Evolutionary conservation across 176 grass and related monocot species (phyloP).

Genomic region (Zea mays): DNA sequence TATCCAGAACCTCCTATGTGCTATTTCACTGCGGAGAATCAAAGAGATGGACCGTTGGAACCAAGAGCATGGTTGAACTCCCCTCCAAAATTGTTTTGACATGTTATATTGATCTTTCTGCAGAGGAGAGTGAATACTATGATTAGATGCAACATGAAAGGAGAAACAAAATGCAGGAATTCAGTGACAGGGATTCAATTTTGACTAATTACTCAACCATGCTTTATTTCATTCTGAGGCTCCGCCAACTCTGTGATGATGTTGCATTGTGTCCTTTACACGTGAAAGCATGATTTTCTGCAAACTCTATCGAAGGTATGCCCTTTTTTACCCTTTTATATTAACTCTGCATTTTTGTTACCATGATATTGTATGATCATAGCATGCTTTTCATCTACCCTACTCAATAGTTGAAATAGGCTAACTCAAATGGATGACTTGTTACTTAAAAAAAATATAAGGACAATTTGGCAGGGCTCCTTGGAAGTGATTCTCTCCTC

Average conservation of each 20-base stretch:
- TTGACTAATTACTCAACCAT: conserved; percentile 82
- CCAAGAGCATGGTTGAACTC: conserved; percentile 43
- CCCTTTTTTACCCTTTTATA: conserved; percentile 1
- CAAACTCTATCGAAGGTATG: conserved; percentile 66
- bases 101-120: no score
- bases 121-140: no score
- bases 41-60: conserved; percentile 57
- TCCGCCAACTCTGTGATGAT: conserved; percentile 86
- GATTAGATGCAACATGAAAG: no score
- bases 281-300: conserved; percentile 73
- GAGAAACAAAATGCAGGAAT: conserved; percentile 36
- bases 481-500: no score
- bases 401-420: background rate
- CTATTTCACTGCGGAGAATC: conserved; percentile 84
- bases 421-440: background rate
- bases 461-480: no score
- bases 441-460: background rate
- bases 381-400: background rate
- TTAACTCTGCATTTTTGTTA: conserved; percentile 19
- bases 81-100: no score
- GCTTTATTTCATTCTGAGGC: conserved; percentile 81
- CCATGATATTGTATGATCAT: background rate
- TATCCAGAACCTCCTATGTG: conserved; percentile 71
- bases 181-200: conserved; percentile 62
- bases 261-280: conserved; percentile 74